Percentiles rank a stretch among this genome's conserved stretches.
These are phyloP conservation scores for Eucalyptus grandis DNA, from an alignment of 345 rosid species.

Conservation along the genomic window DNA sequence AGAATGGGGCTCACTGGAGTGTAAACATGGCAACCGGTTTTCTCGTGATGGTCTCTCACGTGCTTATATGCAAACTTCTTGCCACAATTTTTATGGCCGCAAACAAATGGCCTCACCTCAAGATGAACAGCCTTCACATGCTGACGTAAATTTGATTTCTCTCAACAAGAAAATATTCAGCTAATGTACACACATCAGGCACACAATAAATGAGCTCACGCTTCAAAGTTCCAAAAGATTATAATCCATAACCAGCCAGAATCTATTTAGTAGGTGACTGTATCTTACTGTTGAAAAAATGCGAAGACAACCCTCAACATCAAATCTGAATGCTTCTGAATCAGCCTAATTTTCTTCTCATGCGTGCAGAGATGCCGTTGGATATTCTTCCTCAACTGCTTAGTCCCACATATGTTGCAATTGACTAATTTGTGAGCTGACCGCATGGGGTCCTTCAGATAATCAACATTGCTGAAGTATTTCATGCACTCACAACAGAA, in stretches of 20 bases:
- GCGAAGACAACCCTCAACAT: constrained; percentile 39
- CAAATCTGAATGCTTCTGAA: constrained; percentile 23
- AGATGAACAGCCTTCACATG: constrained; percentile 23
- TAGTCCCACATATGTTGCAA: constrained; percentile 59
- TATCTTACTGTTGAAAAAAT: constrained; percentile 56
- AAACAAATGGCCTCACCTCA: constrained; percentile 24
- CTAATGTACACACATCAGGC: not conserved
- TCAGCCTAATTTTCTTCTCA: constrained; percentile 18
- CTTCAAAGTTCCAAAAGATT: not conserved
- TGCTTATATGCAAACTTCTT: constrained; percentile 77
- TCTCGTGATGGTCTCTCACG: constrained; percentile 77
- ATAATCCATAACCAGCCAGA: not conserved
- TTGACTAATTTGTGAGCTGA: constrained; percentile 44
- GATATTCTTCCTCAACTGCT: constrained; percentile 61
- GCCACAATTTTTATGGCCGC: constrained; percentile 58
- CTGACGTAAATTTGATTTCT: constrained; percentile 62
- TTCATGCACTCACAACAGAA: constrained; percentile 80
- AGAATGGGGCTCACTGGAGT: constrained; percentile 31
- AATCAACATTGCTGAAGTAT: constrained; percentile 53
- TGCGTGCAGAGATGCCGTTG: constrained; percentile 65
- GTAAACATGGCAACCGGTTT: constrained; percentile 33
- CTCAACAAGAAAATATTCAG: constrained; percentile 1
- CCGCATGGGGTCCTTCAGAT: constrained; percentile 50
- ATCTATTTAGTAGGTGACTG: constrained; percentile 12
- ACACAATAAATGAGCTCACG: constrained; percentile 5